These are phyloP conservation scores for Vigna trinervia DNA, from an alignment of 306 rosid genomes.

Conservation along the genomic window DNA sequence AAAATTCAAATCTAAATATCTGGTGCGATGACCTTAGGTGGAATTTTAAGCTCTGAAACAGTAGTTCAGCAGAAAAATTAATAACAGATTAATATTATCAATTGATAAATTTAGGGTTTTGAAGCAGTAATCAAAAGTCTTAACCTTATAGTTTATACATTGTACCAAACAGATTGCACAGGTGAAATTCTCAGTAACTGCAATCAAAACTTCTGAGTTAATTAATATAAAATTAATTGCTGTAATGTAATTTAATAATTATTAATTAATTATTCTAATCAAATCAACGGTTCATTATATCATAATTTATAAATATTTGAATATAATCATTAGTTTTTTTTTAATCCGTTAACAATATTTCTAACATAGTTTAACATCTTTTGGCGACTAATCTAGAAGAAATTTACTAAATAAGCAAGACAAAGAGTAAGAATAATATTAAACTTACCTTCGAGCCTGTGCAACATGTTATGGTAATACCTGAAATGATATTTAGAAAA, in stretches of 20 bases:
- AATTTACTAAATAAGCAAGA: constrained; percentile 10
- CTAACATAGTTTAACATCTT: constrained; percentile 2
- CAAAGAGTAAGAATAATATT: constrained; percentile 23
- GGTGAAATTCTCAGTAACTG: constrained; percentile 82
- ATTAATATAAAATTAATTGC: constrained; percentile 4
- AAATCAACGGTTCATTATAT: not conserved
- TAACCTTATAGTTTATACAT: constrained; percentile 87
- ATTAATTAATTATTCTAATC: constrained; percentile 24
- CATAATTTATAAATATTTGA: too few species aligned
- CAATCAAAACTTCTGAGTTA: constrained; percentile 1
- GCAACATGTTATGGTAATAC: constrained; percentile 72
- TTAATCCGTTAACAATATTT: not conserved
- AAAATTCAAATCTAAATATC: constrained; percentile 80
- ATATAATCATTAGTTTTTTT: too few species aligned
- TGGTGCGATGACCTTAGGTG: constrained; percentile 81
- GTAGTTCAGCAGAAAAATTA: constrained; percentile 30
- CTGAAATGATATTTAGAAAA: constrained; percentile 38
- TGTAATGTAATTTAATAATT: constrained; percentile 11
- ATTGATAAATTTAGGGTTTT: constrained; percentile 13
- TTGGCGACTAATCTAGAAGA: not conserved
- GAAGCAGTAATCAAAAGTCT: constrained; percentile 12
- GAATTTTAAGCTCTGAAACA: constrained; percentile 73
- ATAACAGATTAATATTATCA: constrained; percentile 34
- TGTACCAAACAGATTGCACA: constrained; percentile 83
- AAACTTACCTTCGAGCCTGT: constrained; percentile 74